These are phyloP conservation scores for Scheffersomyces stambukii DNA, from an alignment of 1,139 yeast genomes.

Conservation along the genomic window DNA sequence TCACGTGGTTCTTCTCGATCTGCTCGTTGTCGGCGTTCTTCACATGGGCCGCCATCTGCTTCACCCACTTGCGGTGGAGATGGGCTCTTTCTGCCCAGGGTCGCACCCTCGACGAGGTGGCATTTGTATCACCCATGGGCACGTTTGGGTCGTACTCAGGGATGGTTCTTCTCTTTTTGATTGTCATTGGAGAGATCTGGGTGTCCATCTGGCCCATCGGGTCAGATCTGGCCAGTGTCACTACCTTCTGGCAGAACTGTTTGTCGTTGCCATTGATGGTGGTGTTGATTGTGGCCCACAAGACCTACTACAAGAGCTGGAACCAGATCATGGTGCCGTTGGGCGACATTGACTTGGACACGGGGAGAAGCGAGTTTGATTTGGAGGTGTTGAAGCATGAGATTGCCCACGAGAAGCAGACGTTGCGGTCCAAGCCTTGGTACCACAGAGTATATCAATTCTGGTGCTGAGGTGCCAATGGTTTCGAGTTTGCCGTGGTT, in stretches of 20 bases:
- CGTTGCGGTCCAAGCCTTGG: conserved; percentile 23
- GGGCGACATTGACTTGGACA: conserved; percentile 45
- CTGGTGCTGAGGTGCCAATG: too few relatives aligned
- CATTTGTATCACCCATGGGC: conserved; percentile 47
- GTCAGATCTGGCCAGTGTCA: conserved; percentile 21
- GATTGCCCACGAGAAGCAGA: conserved; percentile 38
- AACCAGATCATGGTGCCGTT: conserved; percentile 25
- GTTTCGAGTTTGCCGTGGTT: too few relatives aligned
- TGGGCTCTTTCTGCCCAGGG: conserved; percentile 31
- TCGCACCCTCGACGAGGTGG: conserved; percentile 41
- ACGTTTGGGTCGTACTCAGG: conserved; percentile 46
- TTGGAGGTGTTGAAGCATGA: conserved; percentile 43
- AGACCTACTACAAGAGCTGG: conserved; percentile 26
- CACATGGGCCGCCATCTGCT: conserved; percentile 44
- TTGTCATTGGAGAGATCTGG: conserved; percentile 47
- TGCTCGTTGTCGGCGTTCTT: conserved; percentile 62
- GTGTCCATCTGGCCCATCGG: conserved; percentile 44
- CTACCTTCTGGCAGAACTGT: conserved; percentile 44
- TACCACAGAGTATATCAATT: conserved; percentile 30
- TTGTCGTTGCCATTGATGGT: conserved; percentile 47
- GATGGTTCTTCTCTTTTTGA: conserved; percentile 31
- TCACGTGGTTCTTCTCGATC: conserved; percentile 63
- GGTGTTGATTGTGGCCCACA: conserved; percentile 26
- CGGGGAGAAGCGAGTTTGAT: conserved; percentile 47
- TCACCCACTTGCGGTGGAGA: conserved; percentile 38